Evolutionary conservation across 2,329 filamentous ascomycete genomes (phyloP), one percentile per base, ranked within the genome.

Genomic region (Ophiostoma pallidulum): DNA sequence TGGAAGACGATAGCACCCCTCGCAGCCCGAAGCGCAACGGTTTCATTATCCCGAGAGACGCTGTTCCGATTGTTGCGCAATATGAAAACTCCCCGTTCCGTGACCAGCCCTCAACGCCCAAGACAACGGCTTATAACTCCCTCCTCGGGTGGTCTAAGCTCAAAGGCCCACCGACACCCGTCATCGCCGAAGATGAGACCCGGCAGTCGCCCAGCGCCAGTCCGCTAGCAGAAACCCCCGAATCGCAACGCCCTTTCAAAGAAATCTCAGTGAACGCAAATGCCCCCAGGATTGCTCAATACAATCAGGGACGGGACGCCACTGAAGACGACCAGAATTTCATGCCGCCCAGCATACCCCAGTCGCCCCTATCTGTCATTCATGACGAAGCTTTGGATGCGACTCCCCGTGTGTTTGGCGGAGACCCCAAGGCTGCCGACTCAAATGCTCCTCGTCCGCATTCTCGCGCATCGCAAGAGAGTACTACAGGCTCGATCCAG

Each of bases 171-270:
- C 52, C 59, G 4, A 62, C 65, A 0, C 69, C 70, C 8, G 57
- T 76, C 43, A 80, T 84, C 59, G 77, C 78, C 3, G 80, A 85
- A 58, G 81, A 86, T 56, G 75, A 79, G 52, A 79, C 78, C 3
- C 69, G 73, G 36, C 77, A 81, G 54, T 73, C 73, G 32, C 69
- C 68, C 13, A 64, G 62, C 19, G 64, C 65, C 36, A 61, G 63
- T 20, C 60, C 61, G 4, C 55, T 68, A 45, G 57, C 66, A 7
- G 69, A 72, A 53, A 72, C 69, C 41, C 71, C 78, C 53, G 70
- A 79, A 49, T 78, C 73, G 0, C 72, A 77, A 56, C 68, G 67
- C 14, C 77, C 76, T 0, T 74, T 86, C 57, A 77, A 71, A 60
- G 77, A 82, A 57, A 70, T 84, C 12, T 78, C 80, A n/a, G 67